Conservation (phyloP, 805 yeast genomes). For the Sungouiozyma intestinalis region DNA sequence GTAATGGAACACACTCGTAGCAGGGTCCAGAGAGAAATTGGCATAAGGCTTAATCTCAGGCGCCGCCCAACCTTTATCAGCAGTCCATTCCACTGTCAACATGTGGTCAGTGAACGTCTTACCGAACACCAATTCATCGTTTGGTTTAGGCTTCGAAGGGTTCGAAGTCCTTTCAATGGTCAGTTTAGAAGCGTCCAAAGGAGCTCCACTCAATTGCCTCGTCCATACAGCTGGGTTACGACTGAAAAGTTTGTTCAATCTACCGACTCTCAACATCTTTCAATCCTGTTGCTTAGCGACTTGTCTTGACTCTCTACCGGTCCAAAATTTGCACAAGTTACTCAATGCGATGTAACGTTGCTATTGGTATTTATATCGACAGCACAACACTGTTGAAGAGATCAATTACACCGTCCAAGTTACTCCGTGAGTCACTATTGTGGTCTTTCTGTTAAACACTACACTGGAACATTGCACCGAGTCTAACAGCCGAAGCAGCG, state of each 20-base stretch:
- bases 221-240: slow-evolving; percentile 6
- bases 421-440: too few species aligned
- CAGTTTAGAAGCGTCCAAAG: slow-evolving; percentile 46
- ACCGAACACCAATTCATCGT: slow-evolving; percentile 60
- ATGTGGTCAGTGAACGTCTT: slow-evolving; percentile 78
- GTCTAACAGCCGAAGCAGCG: too few species aligned
- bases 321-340: too few species aligned
- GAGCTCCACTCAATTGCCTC: slow-evolving; percentile 22
- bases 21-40: slow-evolving; percentile 68
- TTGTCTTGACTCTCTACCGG: too few species aligned
- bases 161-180: slow-evolving; percentile 34
- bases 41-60: slow-evolving; percentile 86
- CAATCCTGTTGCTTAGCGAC: too few species aligned
- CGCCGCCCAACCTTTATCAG: slow-evolving; percentile 70
- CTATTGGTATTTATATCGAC: too few species aligned
- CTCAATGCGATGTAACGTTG: too few species aligned
- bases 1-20: slow-evolving; percentile 85
- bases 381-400: too few species aligned
- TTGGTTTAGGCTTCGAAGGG: slow-evolving; percentile 48
- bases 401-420: too few species aligned
- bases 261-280: background rate
- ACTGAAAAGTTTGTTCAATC: too few species aligned
- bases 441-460: too few species aligned
- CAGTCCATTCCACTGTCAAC: slow-evolving; percentile 77
- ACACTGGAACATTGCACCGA: too few species aligned